Conservation (phyloP, 2,329 filamentous ascomycete species). For the Blastomyces gilchristii region DNA sequence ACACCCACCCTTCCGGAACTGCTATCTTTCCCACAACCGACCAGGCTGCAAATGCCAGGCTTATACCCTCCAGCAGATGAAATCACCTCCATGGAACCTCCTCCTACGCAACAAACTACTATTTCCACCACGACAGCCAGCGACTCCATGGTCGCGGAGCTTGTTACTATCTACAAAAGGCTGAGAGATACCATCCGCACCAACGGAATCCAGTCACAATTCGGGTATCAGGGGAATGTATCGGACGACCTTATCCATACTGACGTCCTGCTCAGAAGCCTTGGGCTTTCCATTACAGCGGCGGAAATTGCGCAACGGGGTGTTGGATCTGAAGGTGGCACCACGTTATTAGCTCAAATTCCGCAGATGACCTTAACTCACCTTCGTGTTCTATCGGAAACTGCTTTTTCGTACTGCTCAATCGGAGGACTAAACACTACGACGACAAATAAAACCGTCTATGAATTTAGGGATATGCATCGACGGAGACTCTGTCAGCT, state of each 20-base stretch:
- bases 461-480: conserved; percentile 58
- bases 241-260: conserved; percentile 42
- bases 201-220: conserved; percentile 42
- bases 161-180: conserved; percentile 47
- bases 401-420: conserved; percentile 71
- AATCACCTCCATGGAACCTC: conserved; percentile 18
- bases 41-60: conserved; percentile 30
- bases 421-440: conserved; percentile 58
- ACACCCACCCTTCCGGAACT: conserved; percentile 22
- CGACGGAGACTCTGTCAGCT: conserved; percentile 65
- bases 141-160: conserved; percentile 35
- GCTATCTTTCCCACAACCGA: conserved; percentile 22
- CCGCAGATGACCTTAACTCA: conserved; percentile 77
- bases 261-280: conserved; percentile 35
- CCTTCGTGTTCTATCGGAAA: conserved; percentile 79
- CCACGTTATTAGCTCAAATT: conserved; percentile 71
- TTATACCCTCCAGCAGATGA: conserved; percentile 31
- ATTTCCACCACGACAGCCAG: conserved; percentile 17
- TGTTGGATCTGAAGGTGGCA: conserved; percentile 59
- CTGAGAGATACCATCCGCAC: conserved; percentile 45
- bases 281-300: conserved; percentile 78
- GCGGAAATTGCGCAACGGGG: conserved; percentile 89
- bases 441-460: conserved; percentile 51
- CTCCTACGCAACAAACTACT: conserved; percentile 17
- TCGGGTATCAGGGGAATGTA: conserved; percentile 33